Base-by-base conservation (phyloP, 495 filamentous ascomycete genomes). In the Schizothecium vesticola region DNA sequence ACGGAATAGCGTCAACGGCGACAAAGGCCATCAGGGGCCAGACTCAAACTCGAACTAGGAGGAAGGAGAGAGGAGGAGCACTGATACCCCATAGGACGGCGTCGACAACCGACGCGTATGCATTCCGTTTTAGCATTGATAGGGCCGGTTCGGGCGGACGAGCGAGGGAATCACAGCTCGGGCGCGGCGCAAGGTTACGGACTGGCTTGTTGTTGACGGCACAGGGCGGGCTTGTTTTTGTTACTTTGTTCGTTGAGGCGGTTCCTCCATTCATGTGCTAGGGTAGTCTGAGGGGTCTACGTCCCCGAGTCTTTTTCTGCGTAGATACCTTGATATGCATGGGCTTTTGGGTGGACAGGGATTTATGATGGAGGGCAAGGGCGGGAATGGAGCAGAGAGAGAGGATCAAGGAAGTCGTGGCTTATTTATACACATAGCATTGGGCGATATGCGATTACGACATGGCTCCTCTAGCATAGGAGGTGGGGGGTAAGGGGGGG, bases 301-400 rank as follows among this genome's bases (percentile, higher is more conserved):
- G 43, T 64, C 43, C 24, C 43, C 61, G 33, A 11, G 8, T 51
- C 61, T 55, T 13, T 64, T 64, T 64, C 61, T 25, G 61, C 61
- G 61, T 64, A 64, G 61, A 64, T 64, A 64, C 61, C 61, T 64
- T 55, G 61, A 33, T 43, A 26, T 64, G 61, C 61, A 64, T 64
- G 31, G 24, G 19, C 19, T 51, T 51, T 51, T 51, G 43, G 43
- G 43, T 19, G 43, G 43, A 9, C 11, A 16, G 22, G 61, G 36
- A 23, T 21, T 31, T 36, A 36, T 25, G 31, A 22, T 6, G 61
- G 61, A 24, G 7, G 28, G 61, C 19, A 63, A 31, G 36, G 60
- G 6, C 28, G 19, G 25, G 19, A 16, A 31, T 5, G 60, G 60
- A 9, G 24, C n/a, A 28, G 26, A 25, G 28, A 31, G 25, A 5